A percentile compares a stretch with the other conserved stretches of the same genome.
Evolutionary conservation across 331 rosid genomes (phyloP).

Genomic region (Saraca asoca): DNA sequence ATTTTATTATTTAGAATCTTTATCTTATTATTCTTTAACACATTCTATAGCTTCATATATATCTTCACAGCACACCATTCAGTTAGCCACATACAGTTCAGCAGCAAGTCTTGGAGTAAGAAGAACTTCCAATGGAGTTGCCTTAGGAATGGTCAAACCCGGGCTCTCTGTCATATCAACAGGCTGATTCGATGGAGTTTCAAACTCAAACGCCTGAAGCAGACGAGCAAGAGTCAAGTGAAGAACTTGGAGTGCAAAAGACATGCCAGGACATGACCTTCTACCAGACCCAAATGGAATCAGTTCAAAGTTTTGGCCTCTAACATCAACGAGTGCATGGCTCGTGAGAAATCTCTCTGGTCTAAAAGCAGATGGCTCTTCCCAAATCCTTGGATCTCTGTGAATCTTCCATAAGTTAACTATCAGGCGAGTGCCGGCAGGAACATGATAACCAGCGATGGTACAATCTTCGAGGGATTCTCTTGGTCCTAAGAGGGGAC

Average conservation of each 20-base stretch:
- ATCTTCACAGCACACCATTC: background rate
- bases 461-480: conserved; percentile 53
- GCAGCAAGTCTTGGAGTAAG: conserved; percentile 43
- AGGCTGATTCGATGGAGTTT: conserved; percentile 28
- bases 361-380: conserved; percentile 35
- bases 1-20: too few relatives aligned
- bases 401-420: conserved; percentile 61
- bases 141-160: conserved; percentile 43
- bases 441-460: conserved; percentile 53
- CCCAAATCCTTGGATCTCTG: conserved; percentile 54
- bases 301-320: conserved; percentile 48
- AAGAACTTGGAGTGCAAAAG: conserved; percentile 50
- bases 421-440: conserved; percentile 53
- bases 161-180: conserved; percentile 49
- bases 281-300: conserved; percentile 58
- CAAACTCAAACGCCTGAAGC: conserved; percentile 44
- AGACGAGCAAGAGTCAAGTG: conserved; percentile 46
- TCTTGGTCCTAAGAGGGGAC: conserved; percentile 53
- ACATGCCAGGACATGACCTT: conserved; percentile 53
- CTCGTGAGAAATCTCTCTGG: conserved; percentile 41
- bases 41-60: too few relatives aligned
- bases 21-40: too few relatives aligned
- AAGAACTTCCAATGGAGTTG: conserved; percentile 40
- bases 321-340: conserved; percentile 28
- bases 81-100: conserved; percentile 29